Percentiles rank a stretch among this genome's conserved stretches.
These are phyloP conservation scores for Eragrostis tef DNA, from an alignment of 202 grass and related monocot species.

Conservation along the genomic window DNA sequence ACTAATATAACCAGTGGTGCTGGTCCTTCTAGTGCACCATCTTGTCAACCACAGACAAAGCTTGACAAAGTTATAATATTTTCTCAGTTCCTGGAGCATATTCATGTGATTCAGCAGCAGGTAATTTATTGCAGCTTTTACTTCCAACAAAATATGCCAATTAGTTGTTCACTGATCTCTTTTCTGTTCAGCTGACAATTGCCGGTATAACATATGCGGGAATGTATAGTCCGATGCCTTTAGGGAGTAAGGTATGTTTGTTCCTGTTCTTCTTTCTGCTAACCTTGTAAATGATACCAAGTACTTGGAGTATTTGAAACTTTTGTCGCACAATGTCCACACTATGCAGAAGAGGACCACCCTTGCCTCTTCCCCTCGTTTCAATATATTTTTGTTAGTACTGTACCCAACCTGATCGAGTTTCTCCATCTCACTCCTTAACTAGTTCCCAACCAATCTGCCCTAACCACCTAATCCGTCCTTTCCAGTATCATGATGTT, in stretches of 20 bases:
- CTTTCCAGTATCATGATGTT: not conserved
- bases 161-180: conserved; percentile 38
- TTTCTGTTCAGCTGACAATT: conserved; percentile 73
- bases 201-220: conserved; percentile 78
- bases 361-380: not conserved
- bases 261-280: not conserved
- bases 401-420: not conserved
- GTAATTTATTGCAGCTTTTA: conserved; percentile 45
- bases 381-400: not conserved
- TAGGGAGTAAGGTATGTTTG: conserved; percentile 68
- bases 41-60: conserved; percentile 43
- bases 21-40: conserved; percentile 44
- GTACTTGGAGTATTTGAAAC: not conserved
- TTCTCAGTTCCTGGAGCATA: conserved; percentile 98
- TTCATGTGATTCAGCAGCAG: conserved; percentile 92
- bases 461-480: not conserved
- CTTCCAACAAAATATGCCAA: conserved; percentile 17
- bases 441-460: not conserved
- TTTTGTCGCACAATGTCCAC: not conserved
- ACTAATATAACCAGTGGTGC: conserved; percentile 42
- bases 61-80: conserved; percentile 95
- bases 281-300: not conserved
- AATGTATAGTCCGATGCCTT: conserved; percentile 97
- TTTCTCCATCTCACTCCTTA: not conserved
- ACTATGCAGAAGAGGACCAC: not conserved